A percentile compares a stretch with the other conserved stretches of the same genome.
Conservation (phyloP, 1,284 basidiomycete genomes). For the Sphaerobolus stellatus region DNA sequence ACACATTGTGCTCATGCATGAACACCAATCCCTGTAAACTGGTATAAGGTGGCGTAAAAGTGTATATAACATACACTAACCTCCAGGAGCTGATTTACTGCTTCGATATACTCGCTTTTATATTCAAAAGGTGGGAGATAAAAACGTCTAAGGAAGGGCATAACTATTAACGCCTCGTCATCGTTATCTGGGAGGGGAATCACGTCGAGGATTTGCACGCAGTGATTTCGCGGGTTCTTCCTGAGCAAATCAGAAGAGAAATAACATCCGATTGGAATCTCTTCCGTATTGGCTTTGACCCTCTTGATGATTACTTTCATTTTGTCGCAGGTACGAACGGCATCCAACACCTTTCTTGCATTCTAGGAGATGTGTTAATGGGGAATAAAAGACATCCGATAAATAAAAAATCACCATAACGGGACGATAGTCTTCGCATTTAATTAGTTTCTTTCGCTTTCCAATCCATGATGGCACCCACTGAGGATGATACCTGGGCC, state of each 20-base stretch:
- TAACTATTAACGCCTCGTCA: slow-evolving; percentile 22
- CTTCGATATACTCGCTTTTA: slow-evolving; percentile 25
- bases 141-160: slow-evolving; percentile 26
- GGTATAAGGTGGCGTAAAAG: neutral
- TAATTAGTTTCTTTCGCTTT: slow-evolving; percentile 8
- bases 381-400: neutral
- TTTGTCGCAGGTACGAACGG: slow-evolving; percentile 24
- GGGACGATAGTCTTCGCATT: slow-evolving; percentile 17
- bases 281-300: slow-evolving; percentile 16
- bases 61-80: slow-evolving; percentile 14
- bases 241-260: slow-evolving; percentile 15
- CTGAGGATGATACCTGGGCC: slow-evolving; percentile 21
- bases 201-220: slow-evolving; percentile 32
- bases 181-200: slow-evolving; percentile 19
- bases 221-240: slow-evolving; percentile 29
- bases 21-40: slow-evolving; percentile 23
- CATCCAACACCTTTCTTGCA: slow-evolving; percentile 27
- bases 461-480: slow-evolving; percentile 24
- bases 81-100: slow-evolving; percentile 26
- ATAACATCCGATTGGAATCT: slow-evolving; percentile 21
- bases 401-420: neutral
- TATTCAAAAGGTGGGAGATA: slow-evolving; percentile 21
- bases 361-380: no score
- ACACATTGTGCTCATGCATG: slow-evolving; percentile 22
- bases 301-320: slow-evolving; percentile 27